phyloP scores from a whole-genome alignment of 2,329 filamentous ascomycete species.

The Beauveria varroae region DNA sequence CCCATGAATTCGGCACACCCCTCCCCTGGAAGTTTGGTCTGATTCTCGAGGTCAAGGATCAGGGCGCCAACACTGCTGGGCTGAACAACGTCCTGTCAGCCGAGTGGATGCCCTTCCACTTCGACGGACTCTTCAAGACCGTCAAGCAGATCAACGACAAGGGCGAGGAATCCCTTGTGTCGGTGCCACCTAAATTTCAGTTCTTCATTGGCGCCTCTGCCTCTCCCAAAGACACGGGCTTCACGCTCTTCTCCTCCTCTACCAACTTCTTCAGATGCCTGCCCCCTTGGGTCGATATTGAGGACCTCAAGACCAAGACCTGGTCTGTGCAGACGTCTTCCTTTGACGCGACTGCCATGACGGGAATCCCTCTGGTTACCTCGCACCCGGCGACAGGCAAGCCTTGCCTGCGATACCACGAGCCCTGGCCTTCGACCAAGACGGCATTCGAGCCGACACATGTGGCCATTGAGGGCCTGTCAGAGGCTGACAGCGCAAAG shows the following conservation, averaged over 20 bases:
- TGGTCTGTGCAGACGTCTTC: constrained; percentile 43
- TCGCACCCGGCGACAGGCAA: constrained; percentile 36
- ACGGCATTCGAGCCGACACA: constrained; percentile 41
- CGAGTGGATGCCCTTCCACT: constrained; percentile 52
- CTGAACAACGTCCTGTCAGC: constrained; percentile 46
- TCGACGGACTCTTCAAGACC: constrained; percentile 49
- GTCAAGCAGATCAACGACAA: constrained; percentile 30
- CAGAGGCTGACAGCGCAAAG: constrained; percentile 22
- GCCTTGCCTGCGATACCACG: constrained; percentile 46
- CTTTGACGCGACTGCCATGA: constrained; percentile 37
- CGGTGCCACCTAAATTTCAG: constrained; percentile 42
- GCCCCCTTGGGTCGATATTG: constrained; percentile 26
- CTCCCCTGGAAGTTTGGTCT: constrained; percentile 47
- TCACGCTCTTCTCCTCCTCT: constrained; percentile 47
- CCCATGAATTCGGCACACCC: constrained; percentile 37
- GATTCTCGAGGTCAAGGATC: constrained; percentile 43
- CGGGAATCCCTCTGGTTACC: constrained; percentile 35
- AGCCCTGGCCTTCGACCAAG: constrained; percentile 45
- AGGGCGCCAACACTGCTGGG: constrained; percentile 32
- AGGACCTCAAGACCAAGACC: constrained; percentile 31
- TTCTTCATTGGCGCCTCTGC: constrained; percentile 40
- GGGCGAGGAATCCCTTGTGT: constrained; percentile 32
- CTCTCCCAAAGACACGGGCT: constrained; percentile 43
- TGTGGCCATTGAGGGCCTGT: constrained; percentile 32
- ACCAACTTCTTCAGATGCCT: constrained; percentile 41